Evolutionary conservation across 495 filamentous ascomycete genomes (phyloP), one percentile per base, ranked within the genome.

Genomic region (Penicillium crystallinum): DNA sequence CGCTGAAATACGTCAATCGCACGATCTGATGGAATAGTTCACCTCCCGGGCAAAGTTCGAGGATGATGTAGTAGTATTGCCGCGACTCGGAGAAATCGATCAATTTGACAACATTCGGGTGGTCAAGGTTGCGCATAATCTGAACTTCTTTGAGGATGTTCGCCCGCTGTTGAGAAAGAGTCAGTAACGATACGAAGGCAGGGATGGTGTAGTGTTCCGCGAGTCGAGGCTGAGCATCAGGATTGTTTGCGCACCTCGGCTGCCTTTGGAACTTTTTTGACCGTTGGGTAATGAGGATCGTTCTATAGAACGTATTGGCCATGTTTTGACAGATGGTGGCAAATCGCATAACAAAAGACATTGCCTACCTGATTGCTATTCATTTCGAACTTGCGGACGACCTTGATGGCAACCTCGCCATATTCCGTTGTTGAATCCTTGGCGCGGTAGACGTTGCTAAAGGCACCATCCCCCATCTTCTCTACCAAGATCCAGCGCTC

Each of bases 1-100:
- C 93, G 72, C 91, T 96, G 67, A 98, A 98, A 68, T 97, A 98
- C 7, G 93, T 98, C 64, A 98, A 83, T 47, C 95, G 85, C 39
- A 98, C 93, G 63, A 98, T 97, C 65, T 98, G 95, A 64, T 98
- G 93, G 77, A 98, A 98, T 15, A 98, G 73, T 71, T 98, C 93
- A 65, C 93, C 93, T 37, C 93, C 93, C 3, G 91, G 88, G 57
- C 92, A 95, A 31, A 98, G 82, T 69, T 98, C 95, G 31, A 98
- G 81, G 43, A 98, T 81, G 57, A 98, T 96, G 71, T 92, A 98
- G 64, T 98, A 98, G 62, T 96, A 96, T 71, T 97, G 90, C 33
- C 77, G 80, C 7, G 91, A 95, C 70, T 98, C 93, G 48, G 87
- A 87, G 62, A 98, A 98, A 59, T 95, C 88, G 57, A 97, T 79